A percentile compares a stretch with the other conserved stretches of the same genome.
Evolutionary conservation across 1,139 yeast genomes (phyloP).

Genomic region (Sugiyamaella grinbergsii): DNA sequence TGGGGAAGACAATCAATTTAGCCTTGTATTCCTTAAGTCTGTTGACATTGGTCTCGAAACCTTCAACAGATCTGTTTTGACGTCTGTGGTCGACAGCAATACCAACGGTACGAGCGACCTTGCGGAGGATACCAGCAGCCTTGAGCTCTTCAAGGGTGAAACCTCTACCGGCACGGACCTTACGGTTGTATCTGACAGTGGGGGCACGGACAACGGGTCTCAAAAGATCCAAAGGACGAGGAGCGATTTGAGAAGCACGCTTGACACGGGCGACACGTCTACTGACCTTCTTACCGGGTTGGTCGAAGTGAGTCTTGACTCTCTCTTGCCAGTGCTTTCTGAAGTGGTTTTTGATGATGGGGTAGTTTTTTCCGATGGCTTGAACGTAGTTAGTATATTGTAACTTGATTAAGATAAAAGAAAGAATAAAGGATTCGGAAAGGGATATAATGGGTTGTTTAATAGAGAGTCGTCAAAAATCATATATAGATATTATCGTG

Average conservation of each 20-base stretch:
- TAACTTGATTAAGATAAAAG: not conserved
- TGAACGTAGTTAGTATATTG: constrained; percentile 29
- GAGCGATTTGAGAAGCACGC: constrained; percentile 95
- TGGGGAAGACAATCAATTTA: constrained; percentile 94
- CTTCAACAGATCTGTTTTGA: constrained; percentile 97
- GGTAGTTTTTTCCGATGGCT: constrained; percentile 96
- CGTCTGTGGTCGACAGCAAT: constrained; percentile 99
- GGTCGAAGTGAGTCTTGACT: constrained; percentile 99
- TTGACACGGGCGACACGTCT: constrained; percentile 94
- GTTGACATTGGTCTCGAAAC: constrained; percentile 90
- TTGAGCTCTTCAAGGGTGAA: constrained; percentile 97
- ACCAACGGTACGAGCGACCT: constrained; percentile 98
- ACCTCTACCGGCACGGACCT: constrained; percentile 99
- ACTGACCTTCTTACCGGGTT: constrained; percentile 97
- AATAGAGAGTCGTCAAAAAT: no score
- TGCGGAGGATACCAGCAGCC: constrained; percentile 89
- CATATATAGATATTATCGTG: no score
- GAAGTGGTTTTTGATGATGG: constrained; percentile 72
- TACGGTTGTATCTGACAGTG: constrained; percentile 98
- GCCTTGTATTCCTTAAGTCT: constrained; percentile 96
- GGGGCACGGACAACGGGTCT: constrained; percentile 99
- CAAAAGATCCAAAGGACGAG: constrained; percentile 94
- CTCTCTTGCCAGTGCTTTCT: constrained; percentile 99
- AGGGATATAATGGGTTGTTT: not conserved
- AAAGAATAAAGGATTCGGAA: no score